These are phyloP conservation scores for Penicillium coprophilum DNA, from an alignment of 495 filamentous ascomycete species.

Conservation along the genomic window DNA sequence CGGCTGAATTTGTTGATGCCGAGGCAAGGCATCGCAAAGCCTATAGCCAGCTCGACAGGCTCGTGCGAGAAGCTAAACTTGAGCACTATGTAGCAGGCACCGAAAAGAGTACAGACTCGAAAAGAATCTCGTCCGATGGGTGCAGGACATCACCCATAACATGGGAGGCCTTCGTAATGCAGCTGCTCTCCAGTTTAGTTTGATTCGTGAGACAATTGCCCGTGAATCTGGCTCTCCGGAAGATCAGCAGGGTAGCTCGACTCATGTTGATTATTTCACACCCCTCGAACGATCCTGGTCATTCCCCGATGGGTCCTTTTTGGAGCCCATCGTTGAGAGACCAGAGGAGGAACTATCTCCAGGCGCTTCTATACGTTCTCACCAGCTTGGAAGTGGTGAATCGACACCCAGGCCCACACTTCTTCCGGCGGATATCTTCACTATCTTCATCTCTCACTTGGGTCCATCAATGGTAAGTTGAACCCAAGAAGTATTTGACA, in stretches of 20 bases:
- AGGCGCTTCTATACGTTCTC: conserved; percentile 17
- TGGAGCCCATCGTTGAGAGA: conserved; percentile 66
- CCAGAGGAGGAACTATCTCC: conserved; percentile 59
- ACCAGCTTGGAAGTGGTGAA: conserved; percentile 17
- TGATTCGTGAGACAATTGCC: conserved; percentile 62
- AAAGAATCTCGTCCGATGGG: conserved; percentile 74
- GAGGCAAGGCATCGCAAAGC: conserved; percentile 65
- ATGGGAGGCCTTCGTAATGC: conserved; percentile 90
- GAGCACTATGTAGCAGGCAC: conserved; percentile 86
- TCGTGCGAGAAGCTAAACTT: conserved; percentile 82
- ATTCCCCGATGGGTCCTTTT: conserved; percentile 39
- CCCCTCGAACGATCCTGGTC: conserved; percentile 38
- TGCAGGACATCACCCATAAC: conserved; percentile 85
- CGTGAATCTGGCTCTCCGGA: conserved; percentile 17
- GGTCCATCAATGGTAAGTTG: conserved; percentile 80
- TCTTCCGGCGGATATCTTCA: conserved; percentile 77
- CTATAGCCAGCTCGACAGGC: conserved; percentile 72
- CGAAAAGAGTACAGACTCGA: conserved; percentile 79
- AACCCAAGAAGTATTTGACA: neutral
- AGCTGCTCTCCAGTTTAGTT: conserved; percentile 80
- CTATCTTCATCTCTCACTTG: conserved; percentile 78
- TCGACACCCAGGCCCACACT: conserved; percentile 23
- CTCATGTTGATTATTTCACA: conserved; percentile 18
- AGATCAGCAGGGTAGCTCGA: conserved; percentile 8
- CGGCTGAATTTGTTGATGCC: conserved; percentile 61